These are phyloP conservation scores for Microascus cirrosus DNA, from an alignment of 2,329 filamentous ascomycete species.

Conservation along the genomic window DNA sequence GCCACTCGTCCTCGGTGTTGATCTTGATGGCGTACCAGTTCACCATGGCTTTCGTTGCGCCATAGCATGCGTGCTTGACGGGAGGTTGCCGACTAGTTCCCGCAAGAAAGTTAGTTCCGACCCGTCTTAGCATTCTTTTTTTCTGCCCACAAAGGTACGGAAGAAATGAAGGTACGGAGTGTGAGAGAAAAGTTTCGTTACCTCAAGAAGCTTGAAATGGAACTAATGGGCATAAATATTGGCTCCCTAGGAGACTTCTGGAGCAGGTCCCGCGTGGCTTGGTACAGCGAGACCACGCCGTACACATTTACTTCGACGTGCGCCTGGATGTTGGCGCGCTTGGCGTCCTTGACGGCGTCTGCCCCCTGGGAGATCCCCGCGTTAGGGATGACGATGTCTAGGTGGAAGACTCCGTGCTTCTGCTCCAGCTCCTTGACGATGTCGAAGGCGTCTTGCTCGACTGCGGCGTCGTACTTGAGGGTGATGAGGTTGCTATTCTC, in stretches of 20 bases:
- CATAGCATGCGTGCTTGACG: slow-evolving; percentile 26
- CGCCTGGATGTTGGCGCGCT: slow-evolving; percentile 21
- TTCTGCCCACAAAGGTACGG: too few relatives aligned
- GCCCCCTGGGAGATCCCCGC: slow-evolving; percentile 27
- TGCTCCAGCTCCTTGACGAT: slow-evolving; percentile 18
- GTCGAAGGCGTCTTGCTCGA: slow-evolving; percentile 18
- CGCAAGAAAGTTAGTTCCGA: background rate
- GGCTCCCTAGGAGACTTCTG: slow-evolving; percentile 15
- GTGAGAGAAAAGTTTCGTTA: background rate
- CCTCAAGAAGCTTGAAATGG: slow-evolving; percentile 10
- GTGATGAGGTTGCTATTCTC: slow-evolving; percentile 23
- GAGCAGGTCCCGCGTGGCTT: slow-evolving; percentile 28
- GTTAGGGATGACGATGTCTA: slow-evolving; percentile 44
- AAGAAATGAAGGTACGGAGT: too few relatives aligned
- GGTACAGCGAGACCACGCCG: slow-evolving; percentile 28
- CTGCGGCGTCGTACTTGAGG: slow-evolving; percentile 26
- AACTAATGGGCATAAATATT: slow-evolving; percentile 26
- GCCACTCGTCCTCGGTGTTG: slow-evolving; percentile 18
- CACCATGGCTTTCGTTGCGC: slow-evolving; percentile 25
- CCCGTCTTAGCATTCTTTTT: background rate
- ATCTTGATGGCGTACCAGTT: slow-evolving; percentile 20
- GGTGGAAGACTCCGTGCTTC: slow-evolving; percentile 20
- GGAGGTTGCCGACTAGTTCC: slow-evolving; percentile 9
- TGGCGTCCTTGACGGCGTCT: slow-evolving; percentile 17
- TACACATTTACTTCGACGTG: slow-evolving; percentile 30